Percentiles rank a stretch among this genome's conserved stretches.
Evolutionary conservation across 2,329 filamentous ascomycete species (phyloP).

Genomic region (Pestalotiopsis sp.): DNA sequence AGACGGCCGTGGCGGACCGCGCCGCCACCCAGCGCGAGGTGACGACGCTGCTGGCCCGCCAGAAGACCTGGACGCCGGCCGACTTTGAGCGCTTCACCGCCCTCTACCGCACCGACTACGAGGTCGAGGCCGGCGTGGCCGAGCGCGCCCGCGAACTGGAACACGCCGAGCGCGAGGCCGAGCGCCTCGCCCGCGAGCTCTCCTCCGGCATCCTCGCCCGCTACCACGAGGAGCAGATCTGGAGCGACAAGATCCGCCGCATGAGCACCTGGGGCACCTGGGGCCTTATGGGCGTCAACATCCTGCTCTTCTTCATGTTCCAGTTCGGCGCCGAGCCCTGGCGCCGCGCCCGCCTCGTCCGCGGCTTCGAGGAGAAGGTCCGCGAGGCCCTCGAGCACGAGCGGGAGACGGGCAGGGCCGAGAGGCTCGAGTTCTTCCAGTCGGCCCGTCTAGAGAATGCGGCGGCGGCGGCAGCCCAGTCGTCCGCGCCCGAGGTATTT

Average conservation of each 20-base stretch:
- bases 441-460: slow-evolving; percentile 31
- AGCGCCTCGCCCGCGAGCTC: slow-evolving; percentile 73
- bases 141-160: slow-evolving; percentile 71
- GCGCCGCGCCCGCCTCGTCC: slow-evolving; percentile 78
- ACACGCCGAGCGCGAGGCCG: slow-evolving; percentile 75
- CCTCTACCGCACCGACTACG: slow-evolving; percentile 88
- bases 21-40: slow-evolving; percentile 93
- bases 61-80: slow-evolving; percentile 83
- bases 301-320: slow-evolving; percentile 81
- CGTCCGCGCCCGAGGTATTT: background rate
- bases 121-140: slow-evolving; percentile 82
- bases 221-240: slow-evolving; percentile 99
- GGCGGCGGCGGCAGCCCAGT: slow-evolving; percentile 31
- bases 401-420: slow-evolving; percentile 47
- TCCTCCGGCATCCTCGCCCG: slow-evolving; percentile 83
- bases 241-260: slow-evolving; percentile 94
- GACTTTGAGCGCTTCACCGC: slow-evolving; percentile 95
- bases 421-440: slow-evolving; percentile 33
- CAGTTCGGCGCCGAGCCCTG: slow-evolving; percentile 93
- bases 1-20: slow-evolving; percentile 79
- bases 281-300: slow-evolving; percentile 96
- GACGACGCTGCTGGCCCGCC: slow-evolving; percentile 87
- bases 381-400: slow-evolving; percentile 69
- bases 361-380: slow-evolving; percentile 79
- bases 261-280: slow-evolving; percentile 99